Evolutionary conservation across 139 green algal genomes (phyloP).

Genomic region (Diplosphaera chodatii): DNA sequence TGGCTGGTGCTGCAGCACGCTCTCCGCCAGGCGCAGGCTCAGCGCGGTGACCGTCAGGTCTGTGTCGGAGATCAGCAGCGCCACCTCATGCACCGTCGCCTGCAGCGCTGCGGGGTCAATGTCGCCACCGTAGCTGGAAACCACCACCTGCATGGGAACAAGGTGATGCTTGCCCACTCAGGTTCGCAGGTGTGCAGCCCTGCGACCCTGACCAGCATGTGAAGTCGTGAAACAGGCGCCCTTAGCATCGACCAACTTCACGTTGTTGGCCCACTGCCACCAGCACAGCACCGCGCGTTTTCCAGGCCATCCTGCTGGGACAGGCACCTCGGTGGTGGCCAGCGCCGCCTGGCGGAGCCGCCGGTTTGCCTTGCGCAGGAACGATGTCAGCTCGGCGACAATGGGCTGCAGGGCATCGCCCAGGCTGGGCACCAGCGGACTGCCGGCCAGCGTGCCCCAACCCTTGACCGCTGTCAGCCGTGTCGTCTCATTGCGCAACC

Average conservation of each 20-base stretch:
- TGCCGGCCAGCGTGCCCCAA: conserved; percentile 59
- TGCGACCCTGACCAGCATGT: too few species aligned
- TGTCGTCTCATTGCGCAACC: conserved; percentile 88
- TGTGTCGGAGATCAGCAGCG: conserved; percentile 54
- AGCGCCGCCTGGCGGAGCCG: conserved; percentile 75
- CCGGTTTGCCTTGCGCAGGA: conserved; percentile 89
- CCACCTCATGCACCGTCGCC: conserved; percentile 38
- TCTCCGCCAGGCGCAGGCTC: conserved; percentile 56
- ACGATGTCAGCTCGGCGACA: conserved; percentile 69
- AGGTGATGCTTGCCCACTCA: too few species aligned
- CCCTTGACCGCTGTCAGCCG: conserved; percentile 78
- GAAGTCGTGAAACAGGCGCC: too few species aligned
- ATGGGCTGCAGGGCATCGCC: conserved; percentile 33
- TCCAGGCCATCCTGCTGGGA: too few species aligned
- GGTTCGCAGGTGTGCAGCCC: too few species aligned
- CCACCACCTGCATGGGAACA: conserved; percentile 46
- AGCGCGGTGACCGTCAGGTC: conserved; percentile 75
- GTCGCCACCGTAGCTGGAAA: conserved; percentile 28
- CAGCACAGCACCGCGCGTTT: too few species aligned
- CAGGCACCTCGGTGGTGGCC: conserved; percentile 42
- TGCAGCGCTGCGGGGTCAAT: conserved; percentile 18
- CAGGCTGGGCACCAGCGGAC: conserved; percentile 48
- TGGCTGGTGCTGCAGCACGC: conserved; percentile 44
- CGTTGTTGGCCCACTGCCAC: too few species aligned
- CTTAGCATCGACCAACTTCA: too few species aligned